These are phyloP conservation scores for Fraxinus paxiana DNA, from an alignment of 305 asterid species.

Conservation along the genomic window DNA sequence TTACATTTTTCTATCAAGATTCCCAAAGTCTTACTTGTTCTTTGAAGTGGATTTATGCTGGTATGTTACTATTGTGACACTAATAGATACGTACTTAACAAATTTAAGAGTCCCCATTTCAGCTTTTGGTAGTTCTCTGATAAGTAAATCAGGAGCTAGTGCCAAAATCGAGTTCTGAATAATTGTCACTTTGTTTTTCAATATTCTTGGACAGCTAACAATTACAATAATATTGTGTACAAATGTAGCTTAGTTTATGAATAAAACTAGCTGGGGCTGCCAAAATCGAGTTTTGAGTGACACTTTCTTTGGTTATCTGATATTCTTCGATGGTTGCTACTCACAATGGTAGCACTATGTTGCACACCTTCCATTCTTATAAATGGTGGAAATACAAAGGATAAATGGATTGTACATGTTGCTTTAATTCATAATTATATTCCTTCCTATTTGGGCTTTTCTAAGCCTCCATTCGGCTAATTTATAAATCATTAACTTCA, in stretches of 20 bases:
- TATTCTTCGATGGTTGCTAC: neutral
- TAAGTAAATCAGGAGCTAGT: neutral
- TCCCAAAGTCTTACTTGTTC: neutral
- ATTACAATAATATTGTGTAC: neutral
- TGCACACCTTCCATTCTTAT: neutral
- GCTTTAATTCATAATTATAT: neutral
- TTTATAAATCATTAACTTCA: neutral
- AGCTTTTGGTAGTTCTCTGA: neutral
- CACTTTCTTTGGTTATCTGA: neutral
- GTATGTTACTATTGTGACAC: neutral
- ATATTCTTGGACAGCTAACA: neutral
- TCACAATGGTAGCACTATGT: neutral
- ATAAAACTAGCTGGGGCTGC: neutral
- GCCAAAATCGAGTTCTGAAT: neutral
- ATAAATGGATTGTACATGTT: neutral
- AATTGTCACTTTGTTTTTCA: neutral
- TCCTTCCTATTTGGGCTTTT: neutral
- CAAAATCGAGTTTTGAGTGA: neutral
- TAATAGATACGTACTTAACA: neutral
- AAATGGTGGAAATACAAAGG: neutral
- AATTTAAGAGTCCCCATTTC: neutral
- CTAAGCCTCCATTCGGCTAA: neutral
- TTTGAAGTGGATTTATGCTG: neutral
- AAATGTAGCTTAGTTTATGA: neutral
- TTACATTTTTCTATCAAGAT: neutral